Evolutionary conservation across 2,329 filamentous ascomycete genomes (phyloP).

Genomic region (Knufia fluminis): DNA sequence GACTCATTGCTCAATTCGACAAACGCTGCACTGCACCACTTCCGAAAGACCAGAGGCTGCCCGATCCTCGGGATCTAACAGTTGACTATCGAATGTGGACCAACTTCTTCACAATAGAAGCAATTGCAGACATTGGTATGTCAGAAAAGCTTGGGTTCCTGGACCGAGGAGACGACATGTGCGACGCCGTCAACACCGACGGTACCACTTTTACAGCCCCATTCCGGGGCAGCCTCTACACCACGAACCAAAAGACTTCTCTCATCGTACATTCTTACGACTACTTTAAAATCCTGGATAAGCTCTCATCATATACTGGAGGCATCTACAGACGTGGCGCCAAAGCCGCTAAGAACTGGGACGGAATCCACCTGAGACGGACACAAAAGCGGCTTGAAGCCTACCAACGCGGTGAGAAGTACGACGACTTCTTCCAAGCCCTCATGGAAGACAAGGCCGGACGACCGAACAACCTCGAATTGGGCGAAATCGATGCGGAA

Average conservation of each 20-base stretch:
- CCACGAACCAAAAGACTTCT: constrained; percentile 3
- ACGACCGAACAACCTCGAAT: constrained; percentile 34
- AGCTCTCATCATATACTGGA: constrained; percentile 9
- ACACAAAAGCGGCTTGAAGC: constrained; percentile 36
- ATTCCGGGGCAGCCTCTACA: constrained; percentile 28
- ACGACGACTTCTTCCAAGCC: constrained; percentile 47
- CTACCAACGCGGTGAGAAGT: constrained; percentile 42
- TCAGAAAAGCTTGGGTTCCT: constrained; percentile 38
- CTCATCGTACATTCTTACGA: constrained; percentile 3
- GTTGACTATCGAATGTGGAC: constrained; percentile 45
- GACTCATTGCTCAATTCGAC: constrained; percentile 30
- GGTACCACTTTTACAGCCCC: constrained; percentile 34
- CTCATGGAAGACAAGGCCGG: constrained; percentile 41
- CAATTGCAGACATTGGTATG: constrained; percentile 48
- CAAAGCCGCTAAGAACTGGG: constrained; percentile 27
- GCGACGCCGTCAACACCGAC: constrained; percentile 36
- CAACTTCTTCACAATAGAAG: constrained; percentile 50
- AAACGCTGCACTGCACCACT: constrained; percentile 24
- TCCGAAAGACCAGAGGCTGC: constrained; percentile 2
- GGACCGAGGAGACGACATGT: constrained; percentile 40
- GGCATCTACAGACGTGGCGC: constrained; percentile 12
- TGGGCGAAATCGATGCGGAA: constrained; percentile 14
- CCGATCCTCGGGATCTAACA: constrained; percentile 30
- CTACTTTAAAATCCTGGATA: constrained; percentile 10
- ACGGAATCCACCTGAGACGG: constrained; percentile 39